Evolutionary conservation across 495 filamentous ascomycete genomes (phyloP), one percentile per base, ranked within the genome.

Genomic region (Cenococcum geophilum): DNA sequence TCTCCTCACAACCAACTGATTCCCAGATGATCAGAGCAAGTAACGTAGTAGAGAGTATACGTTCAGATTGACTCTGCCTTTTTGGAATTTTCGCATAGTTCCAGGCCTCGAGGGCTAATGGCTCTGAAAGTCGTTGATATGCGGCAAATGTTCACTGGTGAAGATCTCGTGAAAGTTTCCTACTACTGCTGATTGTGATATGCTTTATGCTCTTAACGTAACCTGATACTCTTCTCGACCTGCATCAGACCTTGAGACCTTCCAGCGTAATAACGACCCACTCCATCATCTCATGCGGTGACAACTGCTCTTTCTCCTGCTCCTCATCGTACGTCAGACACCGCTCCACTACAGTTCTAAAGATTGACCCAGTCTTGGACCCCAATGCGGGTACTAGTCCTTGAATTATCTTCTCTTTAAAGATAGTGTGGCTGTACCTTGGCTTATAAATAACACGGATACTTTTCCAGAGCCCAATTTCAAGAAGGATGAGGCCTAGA

Each of bases 401-500:
- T 48, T 32, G 27, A 6, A 32, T 32, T 2, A 32, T 32, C 27
- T 32, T 32, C 6, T 32, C 27, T 32, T 32, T 48, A 9, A 48
- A 48, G 21, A 9, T 22, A 9, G 45, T 9, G 45, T 18, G 45
- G 9, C n/a, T 18, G 21, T 48, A 48, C 9, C 9, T 48, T 5
- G 45, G n/a, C 9, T 48, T 48, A 22, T 55, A 12, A 4, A 55
- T 22, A n/a, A 18, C 18, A 12, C n/a, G 25, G 5, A 55, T 55
- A 34, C 51, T 34, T 55, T 55, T 55, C 91, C 91, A 96, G 1
- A 95, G 77, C 32, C 91, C 91, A 58, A 96, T 85, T 54, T 92
- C 91, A 36, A 95, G 72, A 9, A 96, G 76, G 10, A 95, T 75
- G 64, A 95, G 81, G 36, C 88, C 90, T 4, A 96, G 75, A 1